Base-by-base conservation (phyloP, 495 filamentous ascomycete species). In the Penicillium turbatum region DNA sequence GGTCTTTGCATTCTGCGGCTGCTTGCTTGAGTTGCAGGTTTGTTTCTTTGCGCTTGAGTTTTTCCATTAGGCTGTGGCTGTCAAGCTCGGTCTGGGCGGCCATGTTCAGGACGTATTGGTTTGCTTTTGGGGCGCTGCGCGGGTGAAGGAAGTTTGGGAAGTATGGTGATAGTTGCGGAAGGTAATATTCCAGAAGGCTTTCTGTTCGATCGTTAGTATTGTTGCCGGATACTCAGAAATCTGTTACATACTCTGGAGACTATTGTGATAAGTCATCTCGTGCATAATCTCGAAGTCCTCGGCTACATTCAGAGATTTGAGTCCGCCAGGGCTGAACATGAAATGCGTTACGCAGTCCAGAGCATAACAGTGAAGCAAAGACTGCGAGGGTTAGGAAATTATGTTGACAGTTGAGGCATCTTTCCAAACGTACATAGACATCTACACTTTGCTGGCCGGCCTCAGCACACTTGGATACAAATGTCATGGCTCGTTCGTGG, bases 281-380 rank as follows among this genome's bases (percentile, higher is more conserved):
- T 79, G 73, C 83, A 87, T 85, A 17, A 86, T 74, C 29, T 79
- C 75, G 47, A 79, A 77, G 45, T 86, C 80, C 30, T 76, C 59
- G 11, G 60, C 41, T 9, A 64, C 54, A 31, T 72, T 62, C 2
- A 87, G 75, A 0, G 83, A 85, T 48, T 81, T 70, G 12, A 81
- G 73, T 0, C 81, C 82, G 21, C 81, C 72, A 0, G 83, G 83
- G 42, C 82, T 81, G 59, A 86, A 86, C 36, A 86, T 71, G 52
- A 84, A 82, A 60, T 84, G 80, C 2, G 82, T 83, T 26, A 80
- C 79, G 55, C 83, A 83, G 62, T 87, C 84, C 13, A 86, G 76
- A 1, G 84, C 83, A 56, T 82, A 87, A 47, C 82, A 80, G 44
- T 87, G 84, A 2, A 82, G 59, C 30, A 62, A 55, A 3, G 65